A percentile compares a stretch with the other conserved stretches of the same genome.
These are phyloP conservation scores for Oryza meyeriana DNA, from an alignment of 176 grass and related monocot genomes.

Conservation along the genomic window DNA sequence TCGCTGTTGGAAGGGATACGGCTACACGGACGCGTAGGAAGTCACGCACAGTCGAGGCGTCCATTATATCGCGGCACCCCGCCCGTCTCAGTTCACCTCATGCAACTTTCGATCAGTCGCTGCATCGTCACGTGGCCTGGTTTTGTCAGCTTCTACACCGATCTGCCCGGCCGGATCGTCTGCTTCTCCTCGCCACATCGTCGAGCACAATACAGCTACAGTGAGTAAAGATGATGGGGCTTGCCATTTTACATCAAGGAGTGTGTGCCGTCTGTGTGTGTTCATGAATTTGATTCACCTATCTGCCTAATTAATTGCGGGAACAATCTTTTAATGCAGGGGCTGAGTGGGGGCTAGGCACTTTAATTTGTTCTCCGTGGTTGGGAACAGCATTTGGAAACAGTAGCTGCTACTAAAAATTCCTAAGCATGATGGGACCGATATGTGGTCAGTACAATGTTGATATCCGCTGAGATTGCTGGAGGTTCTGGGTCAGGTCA, in stretches of 20 bases:
- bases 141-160: neutral
- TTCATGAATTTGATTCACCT: neutral
- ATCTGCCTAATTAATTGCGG: neutral
- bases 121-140: conserved; percentile 2
- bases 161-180: neutral
- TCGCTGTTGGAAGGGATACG: neutral
- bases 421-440: neutral
- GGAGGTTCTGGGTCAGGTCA: neutral
- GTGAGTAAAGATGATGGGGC: no score
- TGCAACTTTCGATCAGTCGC: neutral
- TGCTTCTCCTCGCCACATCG: neutral
- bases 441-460: neutral
- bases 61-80: neutral
- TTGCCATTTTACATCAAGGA: no score
- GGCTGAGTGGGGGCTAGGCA: neutral
- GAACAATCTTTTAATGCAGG: neutral
- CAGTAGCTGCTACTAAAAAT: neutral
- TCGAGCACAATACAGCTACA: neutral
- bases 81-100: neutral
- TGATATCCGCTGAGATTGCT: neutral
- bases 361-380: neutral
- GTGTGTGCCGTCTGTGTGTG: neutral
- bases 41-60: neutral
- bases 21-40: neutral
- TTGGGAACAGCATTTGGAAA: neutral